These are phyloP conservation scores for Suillus fuscotomentosus DNA, from an alignment of 768 basidiomycete genomes.

Conservation along the genomic window DNA sequence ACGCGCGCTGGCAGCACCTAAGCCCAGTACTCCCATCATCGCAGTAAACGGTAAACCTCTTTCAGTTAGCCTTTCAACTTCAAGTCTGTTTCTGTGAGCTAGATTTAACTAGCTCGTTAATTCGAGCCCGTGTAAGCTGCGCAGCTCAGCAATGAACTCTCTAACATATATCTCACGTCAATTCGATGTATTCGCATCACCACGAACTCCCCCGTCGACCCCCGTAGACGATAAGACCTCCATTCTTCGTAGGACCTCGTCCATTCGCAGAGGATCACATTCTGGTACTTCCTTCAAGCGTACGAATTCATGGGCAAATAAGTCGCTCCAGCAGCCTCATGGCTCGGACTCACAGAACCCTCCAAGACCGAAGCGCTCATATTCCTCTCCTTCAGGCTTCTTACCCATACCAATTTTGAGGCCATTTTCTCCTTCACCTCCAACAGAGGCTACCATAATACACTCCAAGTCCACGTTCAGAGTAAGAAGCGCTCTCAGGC, in stretches of 20 bases:
- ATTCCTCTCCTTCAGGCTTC: conserved; percentile 60
- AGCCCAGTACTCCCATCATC: conserved; percentile 1
- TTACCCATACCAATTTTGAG: conserved; percentile 33
- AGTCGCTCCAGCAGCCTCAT: conserved; percentile 46
- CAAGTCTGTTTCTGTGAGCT: not conserved
- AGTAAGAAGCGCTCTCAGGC: conserved; percentile 44
- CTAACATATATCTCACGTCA: conserved; percentile 79
- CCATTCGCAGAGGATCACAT: conserved; percentile 27
- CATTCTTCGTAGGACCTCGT: conserved; percentile 25
- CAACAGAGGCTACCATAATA: conserved; percentile 31
- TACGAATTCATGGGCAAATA: conserved; percentile 57
- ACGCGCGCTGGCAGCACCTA: conserved; percentile 2
- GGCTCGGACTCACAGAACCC: conserved; percentile 17
- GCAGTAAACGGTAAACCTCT: not conserved
- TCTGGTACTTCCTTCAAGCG: conserved; percentile 39
- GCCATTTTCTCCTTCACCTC: conserved; percentile 24
- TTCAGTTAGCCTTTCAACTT: not conserved
- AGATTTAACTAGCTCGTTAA: not conserved
- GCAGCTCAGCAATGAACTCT: conserved; percentile 61
- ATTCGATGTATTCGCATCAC: conserved; percentile 70
- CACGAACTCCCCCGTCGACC: conserved; percentile 58
- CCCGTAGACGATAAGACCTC: conserved; percentile 40
- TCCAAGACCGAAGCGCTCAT: conserved; percentile 52
- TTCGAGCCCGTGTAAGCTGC: conserved; percentile 8
- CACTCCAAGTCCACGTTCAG: conserved; percentile 39